A percentile compares a stretch with the other conserved stretches of the same genome.
These are phyloP conservation scores for Neurospora sp. DNA, from an alignment of 495 filamentous ascomycete genomes.

Conservation along the genomic window DNA sequence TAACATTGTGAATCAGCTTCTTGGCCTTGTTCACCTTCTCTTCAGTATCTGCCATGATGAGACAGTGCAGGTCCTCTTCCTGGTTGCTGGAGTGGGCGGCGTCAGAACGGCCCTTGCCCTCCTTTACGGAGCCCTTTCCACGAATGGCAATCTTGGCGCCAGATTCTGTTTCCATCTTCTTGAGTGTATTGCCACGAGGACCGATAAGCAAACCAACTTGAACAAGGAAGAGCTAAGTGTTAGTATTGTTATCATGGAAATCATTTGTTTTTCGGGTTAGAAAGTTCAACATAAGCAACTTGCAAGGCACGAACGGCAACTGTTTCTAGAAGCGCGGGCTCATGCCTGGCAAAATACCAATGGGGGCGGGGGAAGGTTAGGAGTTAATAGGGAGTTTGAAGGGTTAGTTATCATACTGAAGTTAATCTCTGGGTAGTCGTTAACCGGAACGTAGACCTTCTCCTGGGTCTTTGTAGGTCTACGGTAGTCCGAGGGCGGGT, in stretches of 20 bases:
- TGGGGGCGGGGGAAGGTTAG: conserved; percentile 26
- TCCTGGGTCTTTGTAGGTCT: conserved; percentile 98
- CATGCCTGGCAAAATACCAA: conserved; percentile 26
- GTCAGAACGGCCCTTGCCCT: conserved; percentile 97
- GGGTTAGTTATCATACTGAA: conserved; percentile 99
- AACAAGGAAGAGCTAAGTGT: conserved; percentile 78
- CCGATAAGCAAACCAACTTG: conserved; percentile 99
- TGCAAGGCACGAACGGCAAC: conserved; percentile 18
- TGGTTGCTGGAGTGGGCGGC: conserved; percentile 98
- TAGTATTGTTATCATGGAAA: conserved; percentile 48
- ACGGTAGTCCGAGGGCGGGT: conserved; percentile 93
- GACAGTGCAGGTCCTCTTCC: conserved; percentile 96
- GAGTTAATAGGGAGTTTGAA: conserved; percentile 68
- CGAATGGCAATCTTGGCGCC: conserved; percentile 97
- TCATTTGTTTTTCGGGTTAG: conserved; percentile 28
- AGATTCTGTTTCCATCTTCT: conserved; percentile 98
- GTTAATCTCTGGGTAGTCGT: conserved; percentile 99
- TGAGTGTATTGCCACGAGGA: conserved; percentile 97
- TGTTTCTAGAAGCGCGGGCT: conserved; percentile 9
- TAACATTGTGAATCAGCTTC: conserved; percentile 91
- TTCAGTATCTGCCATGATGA: conserved; percentile 99
- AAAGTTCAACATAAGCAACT: conserved; percentile 15
- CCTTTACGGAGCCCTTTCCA: conserved; percentile 98
- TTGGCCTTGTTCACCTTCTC: conserved; percentile 98
- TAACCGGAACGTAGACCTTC: conserved; percentile 99